Conservation (phyloP, 2,329 filamentous ascomycete species). For the Diatrype stigma region DNA sequence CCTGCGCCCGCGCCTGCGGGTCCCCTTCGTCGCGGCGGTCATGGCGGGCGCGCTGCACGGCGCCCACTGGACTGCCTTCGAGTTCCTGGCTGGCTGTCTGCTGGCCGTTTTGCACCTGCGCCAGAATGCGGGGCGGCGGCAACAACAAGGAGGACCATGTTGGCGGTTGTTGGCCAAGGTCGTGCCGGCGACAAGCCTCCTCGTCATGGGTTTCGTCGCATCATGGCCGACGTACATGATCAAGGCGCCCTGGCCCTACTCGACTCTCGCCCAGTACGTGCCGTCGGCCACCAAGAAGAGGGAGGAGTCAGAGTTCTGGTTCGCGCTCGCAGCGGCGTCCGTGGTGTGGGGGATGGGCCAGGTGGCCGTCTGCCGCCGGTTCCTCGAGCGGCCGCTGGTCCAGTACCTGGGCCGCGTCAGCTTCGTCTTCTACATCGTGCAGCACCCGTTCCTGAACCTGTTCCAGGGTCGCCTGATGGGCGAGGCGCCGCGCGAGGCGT, state of each 20-base stretch:
- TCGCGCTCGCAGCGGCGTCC: conserved; percentile 28
- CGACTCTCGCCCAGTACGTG: conserved; percentile 21
- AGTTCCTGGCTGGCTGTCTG: conserved; percentile 43
- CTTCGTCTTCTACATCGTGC: conserved; percentile 53
- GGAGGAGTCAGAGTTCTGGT: conserved; percentile 33
- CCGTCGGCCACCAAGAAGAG: conserved; percentile 27
- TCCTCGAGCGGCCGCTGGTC: conserved; percentile 44
- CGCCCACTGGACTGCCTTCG: conserved; percentile 39
- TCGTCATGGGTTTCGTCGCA: too few species aligned
- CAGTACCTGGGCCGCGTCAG: conserved; percentile 53
- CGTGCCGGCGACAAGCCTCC: not conserved
- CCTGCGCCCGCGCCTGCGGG: conserved; percentile 28
- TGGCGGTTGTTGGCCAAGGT: conserved; percentile 1
- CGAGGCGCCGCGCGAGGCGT: too few species aligned
- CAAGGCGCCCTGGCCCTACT: conserved; percentile 24
- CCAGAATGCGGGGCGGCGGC: too few species aligned
- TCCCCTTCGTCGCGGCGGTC: conserved; percentile 23
- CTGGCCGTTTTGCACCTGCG: conserved; percentile 41
- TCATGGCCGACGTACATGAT: conserved; percentile 7
- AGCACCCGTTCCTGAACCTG: conserved; percentile 18
- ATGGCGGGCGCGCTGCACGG: conserved; percentile 34
- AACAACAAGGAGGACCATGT: conserved; percentile 11
- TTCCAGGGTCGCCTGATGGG: too few species aligned
- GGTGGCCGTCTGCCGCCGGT: conserved; percentile 25
- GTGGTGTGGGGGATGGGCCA: conserved; percentile 37